A percentile compares a stretch with the other conserved stretches of the same genome.
These are phyloP conservation scores for Calonectria honghensis DNA, from an alignment of 2,329 filamentous ascomycete genomes.

Conservation along the genomic window DNA sequence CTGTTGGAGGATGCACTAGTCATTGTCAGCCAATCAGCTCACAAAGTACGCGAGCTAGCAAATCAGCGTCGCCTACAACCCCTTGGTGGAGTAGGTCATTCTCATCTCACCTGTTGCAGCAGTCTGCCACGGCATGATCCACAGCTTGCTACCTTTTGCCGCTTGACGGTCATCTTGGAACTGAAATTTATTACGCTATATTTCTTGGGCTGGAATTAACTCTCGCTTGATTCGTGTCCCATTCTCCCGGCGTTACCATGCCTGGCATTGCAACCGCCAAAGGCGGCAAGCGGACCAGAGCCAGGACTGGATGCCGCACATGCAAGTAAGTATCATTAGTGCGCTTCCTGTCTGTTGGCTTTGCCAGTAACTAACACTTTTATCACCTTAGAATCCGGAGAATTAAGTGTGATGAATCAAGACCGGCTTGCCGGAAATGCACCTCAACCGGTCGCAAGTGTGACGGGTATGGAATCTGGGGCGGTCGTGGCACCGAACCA, in stretches of 20 bases:
- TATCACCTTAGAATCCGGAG: background rate
- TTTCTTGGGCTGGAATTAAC: background rate
- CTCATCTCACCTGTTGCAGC: too few relatives aligned
- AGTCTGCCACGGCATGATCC: background rate
- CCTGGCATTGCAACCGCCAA: too few relatives aligned
- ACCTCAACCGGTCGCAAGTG: slow-evolving; percentile 19
- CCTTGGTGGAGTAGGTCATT: background rate
- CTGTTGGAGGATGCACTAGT: background rate
- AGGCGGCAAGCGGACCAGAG: background rate
- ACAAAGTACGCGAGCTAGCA: background rate
- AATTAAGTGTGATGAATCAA: slow-evolving; percentile 29
- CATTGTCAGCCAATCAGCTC: slow-evolving; percentile 1
- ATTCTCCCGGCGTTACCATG: too few relatives aligned
- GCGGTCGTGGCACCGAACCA: background rate
- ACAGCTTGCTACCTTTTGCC: background rate
- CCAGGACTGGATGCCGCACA: slow-evolving; percentile 15
- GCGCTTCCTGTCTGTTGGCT: background rate
- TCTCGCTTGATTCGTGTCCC: background rate
- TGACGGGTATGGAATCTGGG: slow-evolving; percentile 29
- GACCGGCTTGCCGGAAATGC: slow-evolving; percentile 17
- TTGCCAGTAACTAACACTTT: background rate
- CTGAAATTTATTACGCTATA: too few relatives aligned
- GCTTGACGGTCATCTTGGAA: background rate
- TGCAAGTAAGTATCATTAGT: slow-evolving; percentile 26
- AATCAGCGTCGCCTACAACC: background rate